Evolutionary conservation across 495 filamentous ascomycete species (phyloP).

Genomic region (Aspergillus biplanus): DNA sequence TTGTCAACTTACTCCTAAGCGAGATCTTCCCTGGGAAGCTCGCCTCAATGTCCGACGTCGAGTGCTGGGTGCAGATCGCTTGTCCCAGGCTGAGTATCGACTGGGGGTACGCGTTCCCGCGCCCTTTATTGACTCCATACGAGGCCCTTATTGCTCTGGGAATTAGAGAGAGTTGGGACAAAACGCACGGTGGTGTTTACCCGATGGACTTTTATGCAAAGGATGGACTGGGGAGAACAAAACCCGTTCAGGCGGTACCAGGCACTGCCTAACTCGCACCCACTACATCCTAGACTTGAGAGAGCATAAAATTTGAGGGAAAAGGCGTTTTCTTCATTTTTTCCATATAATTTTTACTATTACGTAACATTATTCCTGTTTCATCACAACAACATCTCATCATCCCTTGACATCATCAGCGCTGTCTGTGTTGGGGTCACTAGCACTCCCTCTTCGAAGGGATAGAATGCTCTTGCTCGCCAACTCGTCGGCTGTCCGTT

Average conservation of each 20-base stretch:
- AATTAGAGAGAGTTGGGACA: conserved; percentile 74
- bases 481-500: conserved; percentile 50
- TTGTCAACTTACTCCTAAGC: conserved; percentile 79
- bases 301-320: conserved; percentile 10
- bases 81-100: conserved; percentile 95
- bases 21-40: conserved; percentile 97
- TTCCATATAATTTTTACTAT: conserved; percentile 15
- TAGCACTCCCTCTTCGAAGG: conserved; percentile 45
- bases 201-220: conserved; percentile 98
- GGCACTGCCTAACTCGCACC: conserved; percentile 7
- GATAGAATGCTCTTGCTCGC: conserved; percentile 47
- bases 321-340: conserved; percentile 10
- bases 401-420: conserved; percentile 46
- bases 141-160: conserved; percentile 90
- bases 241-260: conserved; percentile 24
- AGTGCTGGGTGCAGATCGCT: conserved; percentile 97
- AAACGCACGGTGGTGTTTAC: conserved; percentile 71
- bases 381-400: conserved; percentile 26
- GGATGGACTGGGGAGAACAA: conserved; percentile 83
- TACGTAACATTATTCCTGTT: conserved; percentile 32
- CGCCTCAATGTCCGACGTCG: conserved; percentile 87
- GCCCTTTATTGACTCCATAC: conserved; percentile 89
- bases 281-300: conserved; percentile 3
- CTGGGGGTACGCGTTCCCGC: conserved; percentile 95
- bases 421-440: conserved; percentile 48